Percentiles rank a stretch among this genome's conserved stretches.
phyloP scores from a whole-genome alignment of 495 filamentous ascomycete genomes.

The Penicillium herquei region DNA sequence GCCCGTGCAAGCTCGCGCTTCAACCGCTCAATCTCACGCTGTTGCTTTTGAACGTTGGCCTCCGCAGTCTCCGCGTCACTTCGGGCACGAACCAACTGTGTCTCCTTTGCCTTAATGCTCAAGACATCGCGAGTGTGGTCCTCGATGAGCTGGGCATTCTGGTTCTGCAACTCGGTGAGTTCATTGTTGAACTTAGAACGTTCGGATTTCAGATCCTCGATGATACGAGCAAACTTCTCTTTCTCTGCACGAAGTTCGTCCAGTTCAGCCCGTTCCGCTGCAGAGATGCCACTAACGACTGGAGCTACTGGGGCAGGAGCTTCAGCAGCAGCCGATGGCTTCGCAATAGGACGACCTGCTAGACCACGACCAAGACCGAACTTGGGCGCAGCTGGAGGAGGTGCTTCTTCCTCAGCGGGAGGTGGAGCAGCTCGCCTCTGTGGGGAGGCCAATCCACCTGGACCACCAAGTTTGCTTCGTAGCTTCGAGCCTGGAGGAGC shows the following conservation, averaged over 20 bases:
- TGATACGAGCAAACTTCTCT: constrained; percentile 66
- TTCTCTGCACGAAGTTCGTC: constrained; percentile 83
- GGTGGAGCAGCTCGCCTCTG: constrained; percentile 55
- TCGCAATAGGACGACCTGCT: constrained; percentile 82
- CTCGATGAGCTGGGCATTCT: constrained; percentile 95
- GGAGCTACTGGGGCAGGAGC: constrained; percentile 38
- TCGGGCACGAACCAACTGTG: constrained; percentile 87
- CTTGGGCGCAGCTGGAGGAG: constrained; percentile 57
- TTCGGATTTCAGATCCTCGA: constrained; percentile 75
- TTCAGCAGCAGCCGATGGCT: constrained; percentile 54
- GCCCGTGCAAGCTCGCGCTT: constrained; percentile 69
- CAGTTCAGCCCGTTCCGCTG: constrained; percentile 81
- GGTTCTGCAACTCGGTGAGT: constrained; percentile 84
- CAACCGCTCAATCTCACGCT: constrained; percentile 86
- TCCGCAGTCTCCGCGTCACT: constrained; percentile 88
- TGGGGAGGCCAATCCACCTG: constrained; percentile 62
- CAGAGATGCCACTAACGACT: constrained; percentile 58
- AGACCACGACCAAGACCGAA: constrained; percentile 73
- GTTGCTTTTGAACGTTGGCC: constrained; percentile 74
- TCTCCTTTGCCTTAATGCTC: constrained; percentile 97
- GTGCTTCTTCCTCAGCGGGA: constrained; percentile 55
- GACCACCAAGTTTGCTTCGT: constrained; percentile 61
- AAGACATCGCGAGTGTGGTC: constrained; percentile 95
- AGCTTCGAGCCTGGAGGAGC: constrained; percentile 61
- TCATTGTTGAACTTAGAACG: constrained; percentile 71